phyloP scores from a whole-genome alignment of 2,329 filamentous ascomycete genomes.

The Triangularia setosa region DNA sequence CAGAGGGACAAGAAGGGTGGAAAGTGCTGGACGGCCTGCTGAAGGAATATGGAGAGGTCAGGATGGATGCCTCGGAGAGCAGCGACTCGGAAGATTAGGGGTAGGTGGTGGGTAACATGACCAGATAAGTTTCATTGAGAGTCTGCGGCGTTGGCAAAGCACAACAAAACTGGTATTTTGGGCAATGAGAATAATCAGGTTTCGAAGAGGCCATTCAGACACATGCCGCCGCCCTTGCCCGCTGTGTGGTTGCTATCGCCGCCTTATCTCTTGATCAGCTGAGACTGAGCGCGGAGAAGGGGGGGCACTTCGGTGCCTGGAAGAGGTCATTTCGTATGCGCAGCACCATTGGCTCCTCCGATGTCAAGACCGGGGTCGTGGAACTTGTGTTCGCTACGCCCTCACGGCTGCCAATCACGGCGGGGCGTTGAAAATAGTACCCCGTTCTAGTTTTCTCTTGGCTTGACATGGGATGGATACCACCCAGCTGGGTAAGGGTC shows the following conservation, averaged over 20 bases:
- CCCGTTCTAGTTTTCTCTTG: not conserved
- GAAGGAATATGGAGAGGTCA: conserved; percentile 1
- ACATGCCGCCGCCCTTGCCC: not conserved
- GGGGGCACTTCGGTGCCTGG: not conserved
- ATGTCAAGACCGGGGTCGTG: not conserved
- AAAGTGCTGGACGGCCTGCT: not conserved
- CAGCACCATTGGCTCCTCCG: not conserved
- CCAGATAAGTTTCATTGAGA: not conserved
- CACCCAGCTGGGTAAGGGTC: not conserved
- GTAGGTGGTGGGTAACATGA: not conserved
- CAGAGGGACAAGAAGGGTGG: not conserved
- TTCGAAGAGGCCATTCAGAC: not conserved
- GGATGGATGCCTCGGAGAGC: not conserved
- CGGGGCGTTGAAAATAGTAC: not conserved
- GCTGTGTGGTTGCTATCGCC: not conserved
- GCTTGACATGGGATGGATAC: not conserved
- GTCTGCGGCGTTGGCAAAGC: not conserved
- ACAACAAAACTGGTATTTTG: not conserved
- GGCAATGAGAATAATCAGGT: not conserved
- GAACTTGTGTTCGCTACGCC: not conserved
- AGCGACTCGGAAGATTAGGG: not conserved
- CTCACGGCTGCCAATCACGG: not conserved
- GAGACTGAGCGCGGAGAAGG: not conserved
- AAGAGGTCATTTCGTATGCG: not conserved
- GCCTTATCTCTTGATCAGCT: not conserved